Percentiles rank a stretch among this genome's conserved stretches.
These are phyloP conservation scores for Coemansia reversa DNA, from an alignment of 192 early-diverging fungal genomes.

Conservation along the genomic window DNA sequence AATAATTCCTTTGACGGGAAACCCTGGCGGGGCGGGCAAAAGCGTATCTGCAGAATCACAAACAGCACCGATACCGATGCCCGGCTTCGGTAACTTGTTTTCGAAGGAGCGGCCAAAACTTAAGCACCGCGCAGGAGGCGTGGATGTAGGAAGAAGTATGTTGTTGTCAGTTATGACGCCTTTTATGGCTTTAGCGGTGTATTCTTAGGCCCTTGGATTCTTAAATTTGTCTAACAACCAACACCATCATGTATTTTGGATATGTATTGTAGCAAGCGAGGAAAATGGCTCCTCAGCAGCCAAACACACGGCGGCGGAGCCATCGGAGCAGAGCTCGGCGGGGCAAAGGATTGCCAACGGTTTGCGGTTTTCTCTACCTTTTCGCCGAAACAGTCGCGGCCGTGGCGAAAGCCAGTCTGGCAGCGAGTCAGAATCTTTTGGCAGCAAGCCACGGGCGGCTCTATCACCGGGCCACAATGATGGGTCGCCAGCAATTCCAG, in stretches of 20 bases:
- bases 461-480: conserved; percentile 11
- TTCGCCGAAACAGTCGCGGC: conserved; percentile 37
- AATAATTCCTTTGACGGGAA: conserved; percentile 20
- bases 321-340: not conserved
- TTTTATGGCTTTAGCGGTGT: no score
- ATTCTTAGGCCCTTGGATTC: not conserved
- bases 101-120: conserved; percentile 71
- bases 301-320: not conserved
- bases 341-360: conserved; percentile 27
- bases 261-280: conserved; percentile 38
- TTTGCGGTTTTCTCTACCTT: conserved; percentile 32
- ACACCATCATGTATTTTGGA: not conserved
- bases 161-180: no score
- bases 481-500: conserved; percentile 28
- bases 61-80: conserved; percentile 42
- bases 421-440: conserved; percentile 4
- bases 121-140: conserved; percentile 58
- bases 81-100: conserved; percentile 62
- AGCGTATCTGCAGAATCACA: conserved; percentile 9
- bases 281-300: conserved; percentile 11
- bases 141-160: conserved; percentile 55
- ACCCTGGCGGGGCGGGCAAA: conserved; percentile 21
- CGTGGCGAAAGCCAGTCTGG: conserved; percentile 27
- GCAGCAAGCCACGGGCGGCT: conserved; percentile 1
- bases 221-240: not conserved